Base-by-base conservation (phyloP, 2,329 filamentous ascomycete genomes). In the Alternaria triticina region DNA sequence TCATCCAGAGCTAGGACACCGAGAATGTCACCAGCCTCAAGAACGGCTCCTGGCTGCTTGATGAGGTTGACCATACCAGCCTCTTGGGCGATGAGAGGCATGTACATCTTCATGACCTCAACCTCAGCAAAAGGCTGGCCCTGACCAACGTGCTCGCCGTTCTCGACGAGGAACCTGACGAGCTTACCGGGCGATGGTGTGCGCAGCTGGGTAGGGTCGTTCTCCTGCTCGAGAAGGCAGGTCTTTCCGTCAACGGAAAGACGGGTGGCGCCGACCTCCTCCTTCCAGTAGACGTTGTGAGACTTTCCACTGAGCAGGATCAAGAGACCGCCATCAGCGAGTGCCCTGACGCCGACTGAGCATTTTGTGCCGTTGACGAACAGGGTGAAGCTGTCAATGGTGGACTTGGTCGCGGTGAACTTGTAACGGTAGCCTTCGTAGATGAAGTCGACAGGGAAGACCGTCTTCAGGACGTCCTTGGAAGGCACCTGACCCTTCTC, bases 21-120 rank as follows among this genome's bases (percentile, higher is more conserved):
- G n/a, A 99, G 89, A 64, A 99, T 98, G 79, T 99, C 96, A 81
- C 96, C 96, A 78, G 96, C 96, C 81, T 98, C 94, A 51, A 99
- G 91, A 17, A 94, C 96, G n/a, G 96, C 92, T 80, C 96, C 96
- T 67, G 96, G 96, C 84, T 98, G 96, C 88, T 99, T 99, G 86
- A 99, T 97, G 75, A 99, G 88, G 84, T 97, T 96, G 60, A 99
- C 95, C 58, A 97, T 88, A 85, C 96, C 96, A 74, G 97, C 96
- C 81, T 99, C 96, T 78, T 94, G 91, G 3, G 96, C 92, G 65
- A 99, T 88, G 59, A 99, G 87, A 76, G 96, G 96, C 96, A 99
- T 99, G 87, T 98, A 98, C 96, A 99, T 99, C 88, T 99, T 99
- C 96, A 99, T 99, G 82, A 99, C 96, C 83, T 99, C 96, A 44